phyloP scores from a whole-genome alignment of 2,329 filamentous ascomycete genomes.

The Plectosphaerella plurivora region DNA sequence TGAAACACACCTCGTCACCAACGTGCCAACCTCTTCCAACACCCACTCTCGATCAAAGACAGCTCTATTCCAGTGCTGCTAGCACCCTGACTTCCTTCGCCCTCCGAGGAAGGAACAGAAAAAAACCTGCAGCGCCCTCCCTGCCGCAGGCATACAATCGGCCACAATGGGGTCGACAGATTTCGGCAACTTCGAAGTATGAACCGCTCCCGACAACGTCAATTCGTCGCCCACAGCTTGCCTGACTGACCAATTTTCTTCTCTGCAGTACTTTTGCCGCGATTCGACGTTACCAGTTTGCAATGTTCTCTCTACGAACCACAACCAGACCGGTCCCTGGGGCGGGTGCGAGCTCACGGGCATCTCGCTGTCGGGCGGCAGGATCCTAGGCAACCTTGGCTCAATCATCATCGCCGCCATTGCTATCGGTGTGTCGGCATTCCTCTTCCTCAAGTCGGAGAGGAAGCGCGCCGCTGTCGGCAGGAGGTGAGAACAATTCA shows the following conservation, averaged over 20 bases:
- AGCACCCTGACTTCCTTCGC: too few species aligned
- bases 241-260: conserved; percentile 18
- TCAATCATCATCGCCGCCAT: conserved; percentile 79
- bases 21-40: background rate
- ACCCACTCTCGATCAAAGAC: background rate
- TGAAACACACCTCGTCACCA: background rate
- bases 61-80: background rate
- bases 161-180: conserved; percentile 54
- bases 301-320: conserved; percentile 66
- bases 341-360: conserved; percentile 72
- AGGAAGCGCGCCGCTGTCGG: conserved; percentile 91
- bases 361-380: conserved; percentile 63
- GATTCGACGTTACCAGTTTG: conserved; percentile 80
- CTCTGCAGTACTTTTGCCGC: conserved; percentile 68
- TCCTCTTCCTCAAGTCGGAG: conserved; percentile 76
- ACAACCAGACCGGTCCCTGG: conserved; percentile 57
- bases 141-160: background rate
- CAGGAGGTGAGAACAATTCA: conserved; percentile 60
- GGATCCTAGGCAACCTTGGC: conserved; percentile 80
- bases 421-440: conserved; percentile 63
- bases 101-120: background rate
- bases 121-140: background rate
- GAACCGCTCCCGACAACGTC: conserved; percentile 13
- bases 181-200: conserved; percentile 58
- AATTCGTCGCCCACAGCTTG: background rate